phyloP scores from a whole-genome alignment of 2,329 filamentous ascomycete genomes.

The Gaeumannomyces tritici region DNA sequence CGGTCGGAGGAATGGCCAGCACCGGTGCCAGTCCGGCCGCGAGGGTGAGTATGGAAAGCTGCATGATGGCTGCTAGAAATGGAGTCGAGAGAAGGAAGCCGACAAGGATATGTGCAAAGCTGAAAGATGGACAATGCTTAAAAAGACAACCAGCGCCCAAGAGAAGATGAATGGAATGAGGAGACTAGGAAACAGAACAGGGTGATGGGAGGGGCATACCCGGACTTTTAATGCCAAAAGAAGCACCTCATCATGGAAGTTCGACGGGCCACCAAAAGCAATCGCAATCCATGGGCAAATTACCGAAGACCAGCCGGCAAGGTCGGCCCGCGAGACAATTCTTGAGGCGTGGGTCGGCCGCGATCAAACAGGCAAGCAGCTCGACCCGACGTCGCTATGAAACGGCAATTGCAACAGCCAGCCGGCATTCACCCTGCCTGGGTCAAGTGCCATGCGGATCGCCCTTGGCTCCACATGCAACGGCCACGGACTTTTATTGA shows the following conservation, averaged over 20 bases:
- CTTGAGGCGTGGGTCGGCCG: background rate
- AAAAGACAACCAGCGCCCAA: background rate
- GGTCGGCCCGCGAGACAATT: background rate
- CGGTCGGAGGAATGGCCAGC: conserved; percentile 6
- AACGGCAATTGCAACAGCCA: background rate
- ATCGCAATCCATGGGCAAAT: background rate
- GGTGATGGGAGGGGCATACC: background rate
- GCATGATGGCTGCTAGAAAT: background rate
- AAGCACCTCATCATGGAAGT: no score
- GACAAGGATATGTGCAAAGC: background rate
- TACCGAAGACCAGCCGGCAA: no score
- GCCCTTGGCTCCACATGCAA: background rate
- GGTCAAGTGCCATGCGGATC: background rate
- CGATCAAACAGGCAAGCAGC: no score
- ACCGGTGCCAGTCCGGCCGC: conserved; percentile 4
- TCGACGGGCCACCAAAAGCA: background rate
- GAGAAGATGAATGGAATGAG: background rate
- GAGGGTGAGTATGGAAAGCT: background rate
- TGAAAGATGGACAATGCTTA: background rate
- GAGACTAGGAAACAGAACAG: background rate
- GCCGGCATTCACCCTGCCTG: background rate
- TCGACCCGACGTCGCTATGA: background rate
- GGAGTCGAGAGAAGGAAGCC: background rate
- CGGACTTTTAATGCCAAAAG: background rate
- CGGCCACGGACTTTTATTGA: no score